Conservation (phyloP, 2,329 filamentous ascomycete genomes). For the Fusarium nanum region DNA sequence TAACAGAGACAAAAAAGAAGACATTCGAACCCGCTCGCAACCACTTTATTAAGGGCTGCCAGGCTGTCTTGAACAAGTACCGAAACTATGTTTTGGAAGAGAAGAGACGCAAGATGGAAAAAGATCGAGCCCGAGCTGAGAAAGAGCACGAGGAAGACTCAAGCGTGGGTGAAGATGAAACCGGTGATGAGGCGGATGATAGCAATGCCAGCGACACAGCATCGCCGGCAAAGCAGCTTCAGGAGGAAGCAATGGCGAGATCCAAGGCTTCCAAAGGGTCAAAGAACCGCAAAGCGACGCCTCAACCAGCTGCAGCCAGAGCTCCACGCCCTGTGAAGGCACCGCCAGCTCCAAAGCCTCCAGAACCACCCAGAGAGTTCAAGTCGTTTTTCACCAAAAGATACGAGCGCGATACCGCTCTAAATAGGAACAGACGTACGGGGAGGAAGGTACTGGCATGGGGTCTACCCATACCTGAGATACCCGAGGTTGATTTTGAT, state of each 20-base stretch:
- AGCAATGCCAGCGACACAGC: conserved; percentile 65
- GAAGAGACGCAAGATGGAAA: conserved; percentile 81
- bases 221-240: conserved; percentile 74
- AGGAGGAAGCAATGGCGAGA: conserved; percentile 74
- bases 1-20: conserved; percentile 88
- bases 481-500: conserved; percentile 76
- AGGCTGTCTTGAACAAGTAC: conserved; percentile 87
- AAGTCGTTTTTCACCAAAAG: conserved; percentile 88
- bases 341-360: conserved; percentile 48
- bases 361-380: conserved; percentile 69
- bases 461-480: conserved; percentile 82
- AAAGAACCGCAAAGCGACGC: conserved; percentile 48
- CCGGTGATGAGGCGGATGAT: conserved; percentile 59
- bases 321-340: conserved; percentile 40
- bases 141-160: conserved; percentile 50
- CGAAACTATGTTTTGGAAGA: conserved; percentile 89
- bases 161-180: conserved; percentile 41
- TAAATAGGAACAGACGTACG: conserved; percentile 77
- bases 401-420: conserved; percentile 81
- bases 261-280: conserved; percentile 55
- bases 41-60: conserved; percentile 86
- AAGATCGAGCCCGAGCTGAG: conserved; percentile 66
- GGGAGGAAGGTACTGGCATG: conserved; percentile 81
- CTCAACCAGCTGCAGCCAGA: conserved; percentile 38
- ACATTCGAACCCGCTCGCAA: conserved; percentile 86